phyloP scores from a whole-genome alignment of 1,139 yeast species.

The Candida dubliniensis region DNA sequence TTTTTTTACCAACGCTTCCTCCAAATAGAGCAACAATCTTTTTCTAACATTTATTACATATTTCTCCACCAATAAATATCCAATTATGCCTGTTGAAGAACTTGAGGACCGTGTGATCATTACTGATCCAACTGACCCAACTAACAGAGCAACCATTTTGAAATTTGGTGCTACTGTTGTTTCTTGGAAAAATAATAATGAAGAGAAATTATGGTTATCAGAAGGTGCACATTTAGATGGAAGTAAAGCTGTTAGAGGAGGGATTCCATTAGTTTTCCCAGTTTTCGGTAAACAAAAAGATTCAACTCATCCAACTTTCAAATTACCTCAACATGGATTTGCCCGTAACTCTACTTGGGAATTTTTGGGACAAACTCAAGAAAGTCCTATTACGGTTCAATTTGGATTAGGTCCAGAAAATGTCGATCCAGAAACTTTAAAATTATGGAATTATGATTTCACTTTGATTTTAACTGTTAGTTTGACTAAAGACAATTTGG shows the following conservation, averaged over 20 bases:
- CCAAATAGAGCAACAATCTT: background rate
- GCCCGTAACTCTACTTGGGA: conserved; percentile 92
- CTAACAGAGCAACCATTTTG: conserved; percentile 62
- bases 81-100: conserved; percentile 59
- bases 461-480: conserved; percentile 71
- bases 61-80: background rate
- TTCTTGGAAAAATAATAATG: conserved; percentile 71
- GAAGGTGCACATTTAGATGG: conserved; percentile 85
- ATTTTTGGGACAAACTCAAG: conserved; percentile 76
- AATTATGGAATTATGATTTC: conserved; percentile 62
- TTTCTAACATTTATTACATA: background rate
- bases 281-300: conserved; percentile 74
- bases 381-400: conserved; percentile 65
- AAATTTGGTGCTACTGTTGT: conserved; percentile 86
- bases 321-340: conserved; percentile 93
- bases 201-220: conserved; percentile 68
- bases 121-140: conserved; percentile 52
- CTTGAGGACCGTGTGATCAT: conserved; percentile 62
- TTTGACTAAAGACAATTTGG: conserved; percentile 52
- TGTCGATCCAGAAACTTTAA: conserved; percentile 63
- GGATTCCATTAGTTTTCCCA: conserved; percentile 94
- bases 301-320: conserved; percentile 35
- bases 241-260: conserved; percentile 91
- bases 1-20: background rate
- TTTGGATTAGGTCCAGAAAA: conserved; percentile 88